Base-by-base conservation (phyloP, 805 yeast species). In the Candida boleticola region DNA sequence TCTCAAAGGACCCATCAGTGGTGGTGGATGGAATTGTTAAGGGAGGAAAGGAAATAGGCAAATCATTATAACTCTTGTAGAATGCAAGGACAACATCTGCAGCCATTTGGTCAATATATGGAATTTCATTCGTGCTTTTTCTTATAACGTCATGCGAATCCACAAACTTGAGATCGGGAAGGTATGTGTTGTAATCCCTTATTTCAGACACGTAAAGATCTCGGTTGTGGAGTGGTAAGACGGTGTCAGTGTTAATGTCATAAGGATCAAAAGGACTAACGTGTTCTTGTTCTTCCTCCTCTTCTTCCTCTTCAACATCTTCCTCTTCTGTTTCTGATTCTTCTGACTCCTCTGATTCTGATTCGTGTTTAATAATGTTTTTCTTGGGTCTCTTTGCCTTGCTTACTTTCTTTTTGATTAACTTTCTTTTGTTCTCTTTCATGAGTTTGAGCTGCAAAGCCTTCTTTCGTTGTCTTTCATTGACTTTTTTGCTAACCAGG, bases 211-310 rank as follows among this genome's bases (percentile, higher is more conserved):
- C 55, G 50, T 64, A 73, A 35, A 74, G 51, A 36, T 55, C 47
- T 32, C 71, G 49, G 5, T 52, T 57, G 20, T 50, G 47, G 14
- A 57, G 49, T 17, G 56, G 55, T 14, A 60, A 55, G 30, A 46
- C 42, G 1, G 67, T 54, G 46, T 70, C 76, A 0, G 56, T 53
- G 7, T 46, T 51, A 19, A 70, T 62, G 41, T 64, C 64, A 4
- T 55, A 48, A 1, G 76, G 76, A 45, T 66, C 72, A 49, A 53
- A 70, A 2, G 71, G 71, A 52, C 69, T 65, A n/a, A 57, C 49
- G n/a, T 14, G 13, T 19, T 13, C 11, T 23, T 10, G 19, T n/a
- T 49, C 50, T 5, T 56, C 63, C 21, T 54, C 58, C 16, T 60
- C 67, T 3, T 50, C 57, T 11, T 46, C 51, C n/a, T 53, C 60